Base-by-base conservation (phyloP, 176 grass and related monocot species). In the Olyra latifolia region DNA sequence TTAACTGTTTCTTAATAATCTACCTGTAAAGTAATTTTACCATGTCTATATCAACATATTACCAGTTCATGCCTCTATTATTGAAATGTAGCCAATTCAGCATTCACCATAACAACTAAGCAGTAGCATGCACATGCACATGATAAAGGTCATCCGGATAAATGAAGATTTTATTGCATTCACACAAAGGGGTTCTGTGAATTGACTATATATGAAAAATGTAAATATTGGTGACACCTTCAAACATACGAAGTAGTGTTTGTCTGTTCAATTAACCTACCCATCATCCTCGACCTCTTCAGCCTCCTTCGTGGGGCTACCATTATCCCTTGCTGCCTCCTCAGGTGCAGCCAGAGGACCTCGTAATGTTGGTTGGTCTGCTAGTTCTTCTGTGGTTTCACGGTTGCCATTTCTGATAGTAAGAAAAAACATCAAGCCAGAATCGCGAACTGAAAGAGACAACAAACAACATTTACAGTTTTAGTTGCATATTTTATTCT, bases 281-380 rank as follows among this genome's bases (percentile, higher is more conserved):
- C 48, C 79, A 29, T 94, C 87, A 73, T 94, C 79, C 45, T 88
- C 69, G 60, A 55, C 75, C 24, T 84, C 85, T 69, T 97, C 69
- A 14, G 71, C 75, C 24, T 90, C 91, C 82, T 97, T 88, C 60
- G 28, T 16, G 54, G 85, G 81, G 55, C 58, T 72, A 87, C 49
- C 12, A 17, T 38, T 79, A 32, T 87, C 81, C 85, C 73, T 91
- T 52, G 61, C 47, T 44, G 53, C 80, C 23, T 84, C 83, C 59
- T 80, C 75, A 43, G 83, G 75, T 74, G 71, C 84, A 45, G 78
- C 86, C 50, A 88, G 59, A 81, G 84, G 86, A 39, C 22, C 83
- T 61, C 84, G 84, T 55, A 87, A 75, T 49, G 66, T 27, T 56
- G 62, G 63, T 8, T 58, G 39, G 6, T 41, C 48, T 8, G 2